A percentile compares a stretch with the other conserved stretches of the same genome.
phyloP scores from a whole-genome alignment of 352 stramenopile species.

The Salisapilia sapeloensis region DNA sequence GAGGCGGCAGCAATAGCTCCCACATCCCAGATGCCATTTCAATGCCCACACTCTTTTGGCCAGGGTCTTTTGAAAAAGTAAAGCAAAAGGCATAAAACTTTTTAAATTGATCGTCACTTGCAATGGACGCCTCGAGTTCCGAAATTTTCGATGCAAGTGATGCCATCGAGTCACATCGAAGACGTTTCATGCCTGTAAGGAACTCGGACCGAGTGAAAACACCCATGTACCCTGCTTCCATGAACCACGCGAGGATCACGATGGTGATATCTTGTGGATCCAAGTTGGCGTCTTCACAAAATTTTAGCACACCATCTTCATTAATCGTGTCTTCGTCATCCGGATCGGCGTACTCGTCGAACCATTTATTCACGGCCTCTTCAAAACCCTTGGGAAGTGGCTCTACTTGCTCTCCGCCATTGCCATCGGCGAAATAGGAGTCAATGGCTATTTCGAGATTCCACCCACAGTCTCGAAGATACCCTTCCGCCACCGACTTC shows the following conservation, averaged over 20 bases:
- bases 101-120: constrained; percentile 41
- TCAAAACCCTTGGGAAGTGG: too few species aligned
- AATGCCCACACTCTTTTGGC: constrained; percentile 75
- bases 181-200: constrained; percentile 54
- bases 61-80: constrained; percentile 73
- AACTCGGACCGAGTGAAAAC: constrained; percentile 75
- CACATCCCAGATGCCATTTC: constrained; percentile 79
- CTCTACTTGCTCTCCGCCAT: too few species aligned
- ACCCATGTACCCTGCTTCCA: constrained; percentile 76
- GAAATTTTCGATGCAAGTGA: constrained; percentile 44
- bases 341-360: constrained; percentile 43
- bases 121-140: constrained; percentile 32
- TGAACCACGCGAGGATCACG: constrained; percentile 78
- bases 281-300: constrained; percentile 60
- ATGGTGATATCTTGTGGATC: constrained; percentile 66
- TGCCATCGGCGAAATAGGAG: too few species aligned
- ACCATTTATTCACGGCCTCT: constrained; percentile 36
- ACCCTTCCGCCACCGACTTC: too few species aligned
- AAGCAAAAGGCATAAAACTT: constrained; percentile 82
- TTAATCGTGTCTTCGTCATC: constrained; percentile 44
- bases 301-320: constrained; percentile 64
- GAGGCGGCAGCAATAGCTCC: constrained; percentile 50
- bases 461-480: too few species aligned
- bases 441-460: too few species aligned
- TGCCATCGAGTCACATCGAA: constrained; percentile 46